Base-by-base conservation (phyloP, 768 basidiomycete genomes). In the Tricholoma bakamatsutake region DNA sequence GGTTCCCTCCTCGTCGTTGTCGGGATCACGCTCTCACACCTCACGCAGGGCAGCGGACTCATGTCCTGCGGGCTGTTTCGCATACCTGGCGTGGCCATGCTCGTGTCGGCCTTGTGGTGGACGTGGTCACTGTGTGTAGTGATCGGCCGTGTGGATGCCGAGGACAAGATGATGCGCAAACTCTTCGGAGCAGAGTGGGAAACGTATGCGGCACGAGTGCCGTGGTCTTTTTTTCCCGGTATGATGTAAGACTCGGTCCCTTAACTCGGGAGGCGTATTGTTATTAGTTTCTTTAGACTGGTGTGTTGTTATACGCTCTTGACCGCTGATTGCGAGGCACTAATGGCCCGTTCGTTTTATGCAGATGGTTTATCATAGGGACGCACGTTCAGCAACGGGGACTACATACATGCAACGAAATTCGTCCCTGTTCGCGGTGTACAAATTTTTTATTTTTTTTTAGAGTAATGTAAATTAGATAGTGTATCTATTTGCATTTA, bases 1-100 rank as follows among this genome's bases (percentile, higher is more conserved):
- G 79, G 79, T 3, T 72, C 74, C n/a, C 64, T 79, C 56, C 65
- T 79, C 37, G 64, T 78, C 42, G 66, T 77, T 42, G 64, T 62
- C 5, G 78, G 78, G 0, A 53, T 79, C 28, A 62, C 71, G 1
- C 57, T 76, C 37, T 73, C 76, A 2, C 75, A 77, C 42, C 58
- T 78, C 31, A 73, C 74, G 15, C 31, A 62, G 0, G 76, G 76
- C 12, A 73, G 75, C 45, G 73, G 76, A 71, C 56, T 70, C 12
- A 71, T 69, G 7, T 64, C 66, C 47, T 71, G 69, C 53, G 68
- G 69, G 1, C 69, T 69, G 2, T 50, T 70, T 5, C 54, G 64
- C 5, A 43, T 64, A 9, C 62, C 64, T 18, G 57, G 59, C 9
- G 57, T 56, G 13, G 67, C 67, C 0, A 42, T 56, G 13, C 48